Percentiles rank a stretch among this genome's conserved stretches.
Evolutionary conservation across 495 filamentous ascomycete species (phyloP).

Genomic region (Lepraria neglecta): DNA sequence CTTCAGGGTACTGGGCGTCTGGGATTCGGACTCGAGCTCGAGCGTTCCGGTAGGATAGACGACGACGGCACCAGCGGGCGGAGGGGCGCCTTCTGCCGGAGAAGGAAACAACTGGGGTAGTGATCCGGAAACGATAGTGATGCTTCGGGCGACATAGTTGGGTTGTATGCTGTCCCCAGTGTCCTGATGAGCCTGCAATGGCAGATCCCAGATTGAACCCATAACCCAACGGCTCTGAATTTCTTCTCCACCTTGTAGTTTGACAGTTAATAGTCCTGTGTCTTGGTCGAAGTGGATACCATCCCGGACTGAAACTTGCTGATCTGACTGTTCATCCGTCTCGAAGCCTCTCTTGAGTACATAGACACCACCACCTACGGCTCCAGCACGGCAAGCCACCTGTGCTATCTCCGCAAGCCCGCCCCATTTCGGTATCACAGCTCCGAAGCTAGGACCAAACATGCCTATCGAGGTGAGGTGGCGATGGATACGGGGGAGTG

Average conservation of each 20-base stretch:
- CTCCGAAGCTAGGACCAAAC: conserved; percentile 79
- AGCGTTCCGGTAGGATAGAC: conserved; percentile 49
- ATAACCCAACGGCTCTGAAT: conserved; percentile 55
- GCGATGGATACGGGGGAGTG: conserved; percentile 62
- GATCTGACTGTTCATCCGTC: conserved; percentile 28
- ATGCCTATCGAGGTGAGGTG: conserved; percentile 83
- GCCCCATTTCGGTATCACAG: conserved; percentile 85
- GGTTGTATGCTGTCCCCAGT: conserved; percentile 8
- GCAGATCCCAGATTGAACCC: conserved; percentile 42
- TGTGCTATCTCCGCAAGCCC: conserved; percentile 88
- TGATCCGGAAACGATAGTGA: conserved; percentile 64
- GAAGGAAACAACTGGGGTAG: conserved; percentile 62
- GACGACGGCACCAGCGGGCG: conserved; percentile 67
- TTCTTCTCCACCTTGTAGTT: conserved; percentile 54
- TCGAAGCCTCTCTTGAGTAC: conserved; percentile 66
- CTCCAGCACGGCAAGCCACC: conserved; percentile 83
- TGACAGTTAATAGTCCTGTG: conserved; percentile 6
- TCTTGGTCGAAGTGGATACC: not conserved
- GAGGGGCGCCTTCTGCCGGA: conserved; percentile 63
- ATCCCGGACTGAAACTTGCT: conserved; percentile 9
- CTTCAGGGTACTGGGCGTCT: conserved; percentile 25
- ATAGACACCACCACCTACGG: conserved; percentile 87
- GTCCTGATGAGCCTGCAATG: conserved; percentile 12
- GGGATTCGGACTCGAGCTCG: not conserved
- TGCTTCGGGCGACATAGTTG: conserved; percentile 36